Evolutionary conservation across 2,329 filamentous ascomycete species (phyloP).

Genomic region (Diaporthe helianthi): DNA sequence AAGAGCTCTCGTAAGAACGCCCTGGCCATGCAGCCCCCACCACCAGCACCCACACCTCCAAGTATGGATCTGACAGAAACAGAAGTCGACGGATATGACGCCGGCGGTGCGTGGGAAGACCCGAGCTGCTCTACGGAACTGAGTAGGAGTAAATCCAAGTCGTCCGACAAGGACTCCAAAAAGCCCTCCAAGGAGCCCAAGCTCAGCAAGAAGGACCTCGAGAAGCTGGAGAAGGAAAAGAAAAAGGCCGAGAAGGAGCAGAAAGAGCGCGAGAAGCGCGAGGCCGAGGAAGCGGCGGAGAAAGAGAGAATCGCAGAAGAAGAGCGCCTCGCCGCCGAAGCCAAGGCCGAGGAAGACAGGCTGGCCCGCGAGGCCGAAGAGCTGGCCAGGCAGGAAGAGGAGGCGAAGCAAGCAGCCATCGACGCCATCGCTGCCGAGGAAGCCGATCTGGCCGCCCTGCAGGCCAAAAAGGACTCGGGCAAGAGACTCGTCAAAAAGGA

Average conservation of each 20-base stretch:
- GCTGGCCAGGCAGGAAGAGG: slow-evolving; percentile 28
- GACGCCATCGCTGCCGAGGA: slow-evolving; percentile 34
- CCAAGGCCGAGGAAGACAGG: slow-evolving; percentile 31
- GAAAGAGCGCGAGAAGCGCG: slow-evolving; percentile 33
- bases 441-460: slow-evolving; percentile 30
- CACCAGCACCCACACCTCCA: slow-evolving; percentile 57
- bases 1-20: slow-evolving; percentile 45
- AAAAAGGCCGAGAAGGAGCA: slow-evolving; percentile 40
- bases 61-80: slow-evolving; percentile 54
- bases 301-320: slow-evolving; percentile 31
- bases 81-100: slow-evolving; percentile 44
- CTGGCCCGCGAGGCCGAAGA: slow-evolving; percentile 33
- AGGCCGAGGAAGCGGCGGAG: slow-evolving; percentile 34
- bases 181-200: slow-evolving; percentile 48
- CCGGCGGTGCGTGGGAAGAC: slow-evolving; percentile 45
- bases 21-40: slow-evolving; percentile 50
- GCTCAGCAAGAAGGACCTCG: slow-evolving; percentile 54
- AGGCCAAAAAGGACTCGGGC: slow-evolving; percentile 33
- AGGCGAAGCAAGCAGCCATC: slow-evolving; percentile 32
- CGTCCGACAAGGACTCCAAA: slow-evolving; percentile 46
- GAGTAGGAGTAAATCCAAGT: slow-evolving; percentile 46
- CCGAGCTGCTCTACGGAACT: slow-evolving; percentile 38
- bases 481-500: slow-evolving; percentile 31
- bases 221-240: slow-evolving; percentile 40
- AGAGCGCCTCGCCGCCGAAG: slow-evolving; percentile 34